A percentile compares a stretch with the other conserved stretches of the same genome.
These are phyloP conservation scores for Penicillium herquei DNA, from an alignment of 495 filamentous ascomycete genomes.

Conservation along the genomic window DNA sequence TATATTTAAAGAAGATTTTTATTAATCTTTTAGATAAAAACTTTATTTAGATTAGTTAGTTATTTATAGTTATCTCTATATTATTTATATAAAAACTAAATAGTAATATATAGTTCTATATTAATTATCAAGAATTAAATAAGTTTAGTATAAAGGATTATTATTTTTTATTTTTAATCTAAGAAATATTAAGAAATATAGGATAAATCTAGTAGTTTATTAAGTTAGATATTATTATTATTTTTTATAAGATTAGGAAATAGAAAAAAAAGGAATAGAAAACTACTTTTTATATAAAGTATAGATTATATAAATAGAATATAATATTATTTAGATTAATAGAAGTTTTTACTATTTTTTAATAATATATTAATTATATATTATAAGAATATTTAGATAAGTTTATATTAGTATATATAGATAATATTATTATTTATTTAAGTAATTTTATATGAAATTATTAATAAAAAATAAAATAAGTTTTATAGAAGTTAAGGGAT, in stretches of 20 bases:
- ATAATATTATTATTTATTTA: conserved; percentile 1
- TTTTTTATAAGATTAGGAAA: background rate
- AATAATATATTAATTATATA: conserved; percentile 1
- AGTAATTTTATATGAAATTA: background rate
- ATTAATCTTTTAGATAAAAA: background rate
- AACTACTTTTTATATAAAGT: background rate
- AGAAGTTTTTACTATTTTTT: background rate
- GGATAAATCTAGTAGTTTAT: background rate
- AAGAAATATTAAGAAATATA: background rate
- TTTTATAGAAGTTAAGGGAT: background rate
- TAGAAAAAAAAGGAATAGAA: background rate
- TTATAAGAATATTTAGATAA: background rate
- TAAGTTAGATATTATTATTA: conserved; percentile 1
- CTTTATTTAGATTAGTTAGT: background rate
- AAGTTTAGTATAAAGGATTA: background rate
- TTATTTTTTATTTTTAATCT: background rate
- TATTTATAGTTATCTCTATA: background rate
- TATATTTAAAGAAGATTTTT: too few species aligned
- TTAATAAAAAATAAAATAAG: background rate
- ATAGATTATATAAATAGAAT: background rate
- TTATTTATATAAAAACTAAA: conserved; percentile 4
- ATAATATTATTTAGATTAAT: background rate
- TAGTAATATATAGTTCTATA: background rate
- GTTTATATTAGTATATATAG: background rate
- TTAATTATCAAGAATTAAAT: background rate